phyloP scores from a whole-genome alignment of 176 grass and related monocot genomes.

The Ensete glaucum region DNA sequence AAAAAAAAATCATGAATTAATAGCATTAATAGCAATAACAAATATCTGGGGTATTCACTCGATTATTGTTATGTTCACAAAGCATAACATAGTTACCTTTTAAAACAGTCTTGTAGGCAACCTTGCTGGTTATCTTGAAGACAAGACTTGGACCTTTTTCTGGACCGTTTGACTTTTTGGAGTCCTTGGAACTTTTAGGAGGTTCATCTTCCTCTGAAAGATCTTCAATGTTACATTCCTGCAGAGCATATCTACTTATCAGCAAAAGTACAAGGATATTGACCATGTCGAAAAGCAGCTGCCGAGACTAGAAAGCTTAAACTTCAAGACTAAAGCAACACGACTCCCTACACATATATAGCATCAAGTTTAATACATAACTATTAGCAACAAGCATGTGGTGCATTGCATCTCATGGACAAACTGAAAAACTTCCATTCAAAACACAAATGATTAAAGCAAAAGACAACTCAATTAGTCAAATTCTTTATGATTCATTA shows the following conservation, averaged over 20 bases:
- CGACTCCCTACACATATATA: not conserved
- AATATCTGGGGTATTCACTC: no score
- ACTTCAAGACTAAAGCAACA: not conserved
- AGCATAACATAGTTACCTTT: constrained; percentile 44
- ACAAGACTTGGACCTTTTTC: constrained; percentile 44
- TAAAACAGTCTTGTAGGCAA: constrained; percentile 83
- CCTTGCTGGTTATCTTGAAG: constrained; percentile 71
- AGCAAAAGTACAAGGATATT: not conserved
- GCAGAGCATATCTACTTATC: not conserved
- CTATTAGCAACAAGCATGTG: not conserved
- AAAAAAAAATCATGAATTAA: not conserved
- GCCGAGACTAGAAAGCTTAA: no score
- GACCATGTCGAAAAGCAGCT: not conserved
- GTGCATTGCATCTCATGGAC: not conserved
- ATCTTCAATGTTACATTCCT: constrained; percentile 78
- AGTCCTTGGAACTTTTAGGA: constrained; percentile 62
- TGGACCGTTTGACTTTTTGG: constrained; percentile 44
- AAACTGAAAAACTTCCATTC: not conserved
- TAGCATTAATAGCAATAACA: not conserved
- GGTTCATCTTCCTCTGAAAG: constrained; percentile 53
- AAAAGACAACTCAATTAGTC: not conserved
- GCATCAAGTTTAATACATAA: not conserved
- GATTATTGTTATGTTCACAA: no score
- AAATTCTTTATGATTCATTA: no score
- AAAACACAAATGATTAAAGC: not conserved